Evolutionary conservation across 2,329 filamentous ascomycete genomes (phyloP).

Genomic region (Phaeosphaeriaceae sp.): DNA sequence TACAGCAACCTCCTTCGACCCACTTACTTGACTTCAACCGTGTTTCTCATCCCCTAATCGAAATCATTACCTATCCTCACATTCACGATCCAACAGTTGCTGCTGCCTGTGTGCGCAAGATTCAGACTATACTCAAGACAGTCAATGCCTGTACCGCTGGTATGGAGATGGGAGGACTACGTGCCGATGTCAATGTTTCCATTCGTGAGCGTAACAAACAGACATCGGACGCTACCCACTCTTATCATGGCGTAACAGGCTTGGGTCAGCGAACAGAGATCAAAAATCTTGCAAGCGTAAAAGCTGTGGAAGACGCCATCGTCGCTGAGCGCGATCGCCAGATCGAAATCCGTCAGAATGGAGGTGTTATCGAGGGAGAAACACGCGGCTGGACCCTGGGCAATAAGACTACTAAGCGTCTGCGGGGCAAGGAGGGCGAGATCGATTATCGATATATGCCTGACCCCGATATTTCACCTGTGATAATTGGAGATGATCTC

Average conservation of each 20-base stretch:
- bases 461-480: slow-evolving; percentile 84
- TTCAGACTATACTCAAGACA: slow-evolving; percentile 78
- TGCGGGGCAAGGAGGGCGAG: slow-evolving; percentile 94
- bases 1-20: slow-evolving; percentile 73
- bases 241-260: slow-evolving; percentile 64
- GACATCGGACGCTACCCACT: slow-evolving; percentile 41
- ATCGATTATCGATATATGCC: slow-evolving; percentile 99
- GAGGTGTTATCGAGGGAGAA: slow-evolving; percentile 79
- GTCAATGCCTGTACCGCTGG: slow-evolving; percentile 87
- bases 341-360: slow-evolving; percentile 77
- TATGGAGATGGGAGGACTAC: slow-evolving; percentile 90
- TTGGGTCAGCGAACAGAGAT: slow-evolving; percentile 93
- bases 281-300: slow-evolving; percentile 95
- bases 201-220: slow-evolving; percentile 63
- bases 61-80: slow-evolving; percentile 91
- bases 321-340: slow-evolving; percentile 89
- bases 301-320: slow-evolving; percentile 93
- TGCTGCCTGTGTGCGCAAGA: slow-evolving; percentile 85
- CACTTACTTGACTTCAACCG: slow-evolving; percentile 93
- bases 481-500: slow-evolving; percentile 75
- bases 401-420: slow-evolving; percentile 76
- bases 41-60: slow-evolving; percentile 86
- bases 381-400: slow-evolving; percentile 93
- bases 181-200: slow-evolving; percentile 96
- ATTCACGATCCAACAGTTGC: slow-evolving; percentile 88